Evolutionary conservation across 805 yeast species (phyloP).

Genomic region (Kuraishia ogatae): DNA sequence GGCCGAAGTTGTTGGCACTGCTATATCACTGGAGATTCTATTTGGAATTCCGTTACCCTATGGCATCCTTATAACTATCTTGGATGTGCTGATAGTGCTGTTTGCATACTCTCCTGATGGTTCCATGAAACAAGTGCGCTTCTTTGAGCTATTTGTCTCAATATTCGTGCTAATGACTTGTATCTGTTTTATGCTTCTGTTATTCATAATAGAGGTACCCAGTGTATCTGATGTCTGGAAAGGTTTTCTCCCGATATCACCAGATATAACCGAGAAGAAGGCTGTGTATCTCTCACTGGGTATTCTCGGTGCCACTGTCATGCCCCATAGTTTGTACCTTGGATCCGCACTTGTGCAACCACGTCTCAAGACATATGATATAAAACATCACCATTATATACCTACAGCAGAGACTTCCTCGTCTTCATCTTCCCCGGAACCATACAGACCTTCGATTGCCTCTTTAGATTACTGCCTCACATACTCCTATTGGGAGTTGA

Average conservation of each 20-base stretch:
- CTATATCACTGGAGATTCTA: conserved; percentile 72
- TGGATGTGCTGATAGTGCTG: conserved; percentile 73
- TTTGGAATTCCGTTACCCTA: conserved; percentile 62
- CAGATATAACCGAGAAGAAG: conserved; percentile 45
- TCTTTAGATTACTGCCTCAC: conserved; percentile 68
- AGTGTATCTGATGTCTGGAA: conserved; percentile 40
- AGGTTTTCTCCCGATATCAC: conserved; percentile 64
- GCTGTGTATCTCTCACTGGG: conserved; percentile 76
- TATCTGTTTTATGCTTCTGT: conserved; percentile 63
- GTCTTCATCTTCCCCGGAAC: conserved; percentile 19
- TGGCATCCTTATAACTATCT: conserved; percentile 73
- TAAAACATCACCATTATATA: conserved; percentile 19
- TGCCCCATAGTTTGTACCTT: conserved; percentile 84
- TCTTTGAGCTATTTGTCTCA: conserved; percentile 72
- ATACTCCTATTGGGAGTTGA: conserved; percentile 65
- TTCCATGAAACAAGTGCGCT: conserved; percentile 62
- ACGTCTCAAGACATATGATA: conserved; percentile 67
- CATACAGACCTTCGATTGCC: conserved; percentile 60
- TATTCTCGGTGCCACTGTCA: conserved; percentile 87
- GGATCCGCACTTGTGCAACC: conserved; percentile 89
- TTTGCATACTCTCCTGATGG: conserved; percentile 76
- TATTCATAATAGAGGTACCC: conserved; percentile 49
- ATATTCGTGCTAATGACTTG: conserved; percentile 66
- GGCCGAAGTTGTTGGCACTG: conserved; percentile 93
- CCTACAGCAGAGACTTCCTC: conserved; percentile 11